These are phyloP conservation scores for Alternaria novae-zelandiae DNA, from an alignment of 2,329 filamentous ascomycete species.

Conservation along the genomic window DNA sequence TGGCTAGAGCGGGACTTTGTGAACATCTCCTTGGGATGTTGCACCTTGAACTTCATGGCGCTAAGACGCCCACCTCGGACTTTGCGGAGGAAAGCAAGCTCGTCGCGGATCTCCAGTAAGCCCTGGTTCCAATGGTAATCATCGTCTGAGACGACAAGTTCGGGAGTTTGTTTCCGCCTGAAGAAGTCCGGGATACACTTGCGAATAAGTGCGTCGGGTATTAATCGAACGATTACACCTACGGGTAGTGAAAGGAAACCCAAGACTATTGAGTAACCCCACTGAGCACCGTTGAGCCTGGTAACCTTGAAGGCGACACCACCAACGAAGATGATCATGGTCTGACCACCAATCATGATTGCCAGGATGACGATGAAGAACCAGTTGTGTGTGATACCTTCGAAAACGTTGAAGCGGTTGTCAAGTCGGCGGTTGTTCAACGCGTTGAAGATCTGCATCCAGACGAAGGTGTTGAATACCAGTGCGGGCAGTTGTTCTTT, in stretches of 20 bases:
- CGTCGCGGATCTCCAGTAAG: conserved; percentile 76
- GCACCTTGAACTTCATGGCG: conserved; percentile 78
- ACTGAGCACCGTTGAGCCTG: conserved; percentile 74
- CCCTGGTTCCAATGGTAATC: conserved; percentile 70
- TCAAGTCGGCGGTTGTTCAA: conserved; percentile 96
- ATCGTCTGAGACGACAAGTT: conserved; percentile 54
- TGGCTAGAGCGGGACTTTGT: conserved; percentile 69
- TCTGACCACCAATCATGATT: conserved; percentile 87
- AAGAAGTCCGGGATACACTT: conserved; percentile 52
- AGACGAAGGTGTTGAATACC: conserved; percentile 97
- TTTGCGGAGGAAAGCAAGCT: conserved; percentile 79
- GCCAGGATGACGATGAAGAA: conserved; percentile 88
- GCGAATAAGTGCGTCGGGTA: conserved; percentile 74
- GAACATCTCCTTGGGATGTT: conserved; percentile 75
- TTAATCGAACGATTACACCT: conserved; percentile 78
- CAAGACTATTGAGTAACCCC: conserved; percentile 85
- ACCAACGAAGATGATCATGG: conserved; percentile 89
- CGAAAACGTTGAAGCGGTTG: conserved; percentile 95
- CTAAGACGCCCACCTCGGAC: conserved; percentile 84
- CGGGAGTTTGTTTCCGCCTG: conserved; percentile 51
- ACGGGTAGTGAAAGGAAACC: conserved; percentile 85
- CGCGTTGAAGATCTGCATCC: conserved; percentile 99
- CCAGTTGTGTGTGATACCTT: conserved; percentile 81
- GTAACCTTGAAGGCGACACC: conserved; percentile 79
- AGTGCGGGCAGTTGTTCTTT: conserved; percentile 70